Conservation (phyloP, 495 filamentous ascomycete genomes). For the Hypoxylon fragiforme region DNA sequence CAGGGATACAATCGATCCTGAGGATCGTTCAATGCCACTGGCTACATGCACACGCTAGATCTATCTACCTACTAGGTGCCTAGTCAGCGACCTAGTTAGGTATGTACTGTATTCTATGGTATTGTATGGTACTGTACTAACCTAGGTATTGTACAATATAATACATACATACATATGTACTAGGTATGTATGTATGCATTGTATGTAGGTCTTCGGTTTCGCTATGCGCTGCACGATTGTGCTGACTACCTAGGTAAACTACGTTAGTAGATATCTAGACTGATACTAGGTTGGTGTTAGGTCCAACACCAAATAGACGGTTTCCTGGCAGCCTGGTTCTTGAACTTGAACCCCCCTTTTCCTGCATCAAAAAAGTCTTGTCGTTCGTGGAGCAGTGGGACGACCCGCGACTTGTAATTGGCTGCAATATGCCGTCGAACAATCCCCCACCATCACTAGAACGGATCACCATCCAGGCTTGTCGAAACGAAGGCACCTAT, state of each 20-base stretch:
- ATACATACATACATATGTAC: too few relatives aligned
- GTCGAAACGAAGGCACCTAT: slow-evolving; percentile 7
- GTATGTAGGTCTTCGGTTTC: too few relatives aligned
- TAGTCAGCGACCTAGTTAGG: too few relatives aligned
- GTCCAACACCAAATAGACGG: slow-evolving; percentile 7
- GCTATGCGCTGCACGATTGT: too few relatives aligned
- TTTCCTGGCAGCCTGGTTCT: slow-evolving; percentile 1
- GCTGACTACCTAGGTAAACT: too few relatives aligned
- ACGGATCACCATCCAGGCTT: slow-evolving; percentile 22
- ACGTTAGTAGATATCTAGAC: too few relatives aligned
- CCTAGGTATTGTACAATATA: too few relatives aligned
- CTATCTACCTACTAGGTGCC: background rate
- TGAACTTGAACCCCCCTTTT: slow-evolving; percentile 30
- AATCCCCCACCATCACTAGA: slow-evolving; percentile 26
- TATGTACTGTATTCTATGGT: too few relatives aligned
- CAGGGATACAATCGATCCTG: slow-evolving; percentile 26
- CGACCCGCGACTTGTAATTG: slow-evolving; percentile 12
- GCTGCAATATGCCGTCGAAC: slow-evolving; percentile 23
- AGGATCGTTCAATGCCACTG: slow-evolving; percentile 1
- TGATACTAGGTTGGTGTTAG: too few relatives aligned
- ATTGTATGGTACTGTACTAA: too few relatives aligned
- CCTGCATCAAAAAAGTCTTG: slow-evolving; percentile 25
- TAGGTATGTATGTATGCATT: too few relatives aligned
- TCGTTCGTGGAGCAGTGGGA: slow-evolving; percentile 21
- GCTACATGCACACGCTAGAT: background rate